Conservation (phyloP, 495 filamentous ascomycete genomes). For the Neurospora africana region DNA sequence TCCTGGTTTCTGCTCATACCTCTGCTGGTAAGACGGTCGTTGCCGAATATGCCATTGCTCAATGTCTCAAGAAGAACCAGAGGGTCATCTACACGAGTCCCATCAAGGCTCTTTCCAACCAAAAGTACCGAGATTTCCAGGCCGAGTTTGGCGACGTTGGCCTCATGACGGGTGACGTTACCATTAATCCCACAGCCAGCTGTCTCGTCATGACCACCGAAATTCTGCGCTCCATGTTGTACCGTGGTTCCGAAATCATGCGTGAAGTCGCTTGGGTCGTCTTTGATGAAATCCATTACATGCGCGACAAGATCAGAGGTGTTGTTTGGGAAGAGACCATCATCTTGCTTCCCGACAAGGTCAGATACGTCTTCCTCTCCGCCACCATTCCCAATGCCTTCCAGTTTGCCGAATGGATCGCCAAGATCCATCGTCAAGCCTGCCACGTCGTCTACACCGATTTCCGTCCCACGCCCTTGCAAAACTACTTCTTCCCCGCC, state of each 20-base stretch:
- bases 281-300: constrained; percentile 97
- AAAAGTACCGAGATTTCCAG: constrained; percentile 93
- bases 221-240: constrained; percentile 97
- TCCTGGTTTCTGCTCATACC: constrained; percentile 93
- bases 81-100: constrained; percentile 98
- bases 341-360: constrained; percentile 93
- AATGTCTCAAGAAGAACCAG: constrained; percentile 93
- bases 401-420: constrained; percentile 98
- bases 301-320: constrained; percentile 86
- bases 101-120: constrained; percentile 96
- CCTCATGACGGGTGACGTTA: constrained; percentile 97
- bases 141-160: constrained; percentile 95
- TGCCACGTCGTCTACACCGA: constrained; percentile 99
- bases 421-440: constrained; percentile 90
- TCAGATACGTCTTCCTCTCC: constrained; percentile 94
- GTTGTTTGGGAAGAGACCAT: constrained; percentile 99
- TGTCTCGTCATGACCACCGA: constrained; percentile 99
- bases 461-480: constrained; percentile 88
- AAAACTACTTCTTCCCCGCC: constrained; percentile 95
- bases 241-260: constrained; percentile 97
- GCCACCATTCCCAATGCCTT: constrained; percentile 99
- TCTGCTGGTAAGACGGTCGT: constrained; percentile 97
- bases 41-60: constrained; percentile 95
- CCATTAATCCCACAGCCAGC: constrained; percentile 95
- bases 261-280: constrained; percentile 96